phyloP scores from a whole-genome alignment of 2,329 filamentous ascomycete genomes.

The Fusarium albosuccineum region DNA sequence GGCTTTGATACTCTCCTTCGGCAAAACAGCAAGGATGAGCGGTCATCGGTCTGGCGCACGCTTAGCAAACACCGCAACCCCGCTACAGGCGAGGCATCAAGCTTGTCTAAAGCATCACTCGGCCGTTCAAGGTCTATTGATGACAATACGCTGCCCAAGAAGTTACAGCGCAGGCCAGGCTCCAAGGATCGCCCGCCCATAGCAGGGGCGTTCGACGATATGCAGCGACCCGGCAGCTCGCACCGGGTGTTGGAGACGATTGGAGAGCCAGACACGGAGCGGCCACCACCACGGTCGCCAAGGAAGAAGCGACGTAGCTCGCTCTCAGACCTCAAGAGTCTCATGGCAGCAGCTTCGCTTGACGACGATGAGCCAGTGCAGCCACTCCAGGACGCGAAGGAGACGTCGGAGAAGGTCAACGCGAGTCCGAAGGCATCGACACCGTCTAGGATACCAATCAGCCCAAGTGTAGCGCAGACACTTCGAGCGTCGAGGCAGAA shows the following conservation, averaged over 20 bases:
- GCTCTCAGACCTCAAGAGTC: constrained; percentile 82
- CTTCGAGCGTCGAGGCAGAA: constrained; percentile 62
- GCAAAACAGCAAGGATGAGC: constrained; percentile 83
- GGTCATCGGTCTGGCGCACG: constrained; percentile 86
- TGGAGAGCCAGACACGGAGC: constrained; percentile 66
- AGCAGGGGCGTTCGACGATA: constrained; percentile 72
- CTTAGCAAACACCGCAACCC: constrained; percentile 82
- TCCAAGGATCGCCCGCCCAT: constrained; percentile 73
- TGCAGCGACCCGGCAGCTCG: constrained; percentile 68
- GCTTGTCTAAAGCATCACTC: constrained; percentile 75
- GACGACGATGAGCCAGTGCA: constrained; percentile 56
- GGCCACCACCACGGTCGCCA: constrained; percentile 55
- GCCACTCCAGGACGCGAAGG: constrained; percentile 65
- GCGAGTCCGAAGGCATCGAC: constrained; percentile 59
- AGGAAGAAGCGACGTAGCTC: constrained; percentile 91
- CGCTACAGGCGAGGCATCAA: constrained; percentile 71
- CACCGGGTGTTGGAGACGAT: constrained; percentile 70
- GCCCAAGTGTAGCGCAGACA: constrained; percentile 56
- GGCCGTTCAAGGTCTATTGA: constrained; percentile 82
- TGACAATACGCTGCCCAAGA: constrained; percentile 67
- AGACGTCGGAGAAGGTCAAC: constrained; percentile 69
- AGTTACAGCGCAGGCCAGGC: constrained; percentile 59
- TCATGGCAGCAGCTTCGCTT: constrained; percentile 73
- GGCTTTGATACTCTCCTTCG: constrained; percentile 82
- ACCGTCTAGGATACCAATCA: constrained; percentile 66